Conservation (phyloP, 345 rosid genomes). For the Arabis hirsuta region DNA sequence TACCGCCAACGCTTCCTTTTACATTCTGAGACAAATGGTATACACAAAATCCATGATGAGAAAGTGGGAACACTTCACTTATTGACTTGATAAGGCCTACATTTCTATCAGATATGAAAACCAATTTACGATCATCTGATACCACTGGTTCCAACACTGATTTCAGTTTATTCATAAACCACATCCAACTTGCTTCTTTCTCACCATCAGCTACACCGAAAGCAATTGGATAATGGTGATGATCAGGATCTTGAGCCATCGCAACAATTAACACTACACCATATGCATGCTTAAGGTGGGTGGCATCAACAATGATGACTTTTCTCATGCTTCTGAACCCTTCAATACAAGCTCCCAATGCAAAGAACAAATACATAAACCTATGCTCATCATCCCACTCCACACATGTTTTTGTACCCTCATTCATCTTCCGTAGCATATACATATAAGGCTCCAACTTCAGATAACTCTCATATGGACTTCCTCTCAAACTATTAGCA, state of each 20-base stretch:
- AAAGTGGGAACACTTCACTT: not conserved
- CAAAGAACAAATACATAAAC: not conserved
- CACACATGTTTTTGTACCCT: no score
- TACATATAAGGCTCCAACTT: no score
- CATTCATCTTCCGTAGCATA: no score
- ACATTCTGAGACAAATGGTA: not conserved
- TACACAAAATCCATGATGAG: not conserved
- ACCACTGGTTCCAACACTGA: no score
- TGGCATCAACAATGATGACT: not conserved
- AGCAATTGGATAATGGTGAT: not conserved
- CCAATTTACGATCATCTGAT: no score
- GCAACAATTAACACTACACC: not conserved
- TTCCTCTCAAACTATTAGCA: no score
- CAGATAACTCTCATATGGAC: no score
- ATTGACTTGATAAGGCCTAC: not conserved
- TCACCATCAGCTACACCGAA: slow-evolving; percentile 6
- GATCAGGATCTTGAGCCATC: not conserved
- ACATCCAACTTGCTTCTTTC: no score
- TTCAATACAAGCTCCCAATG: not conserved
- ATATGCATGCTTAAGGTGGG: not conserved
- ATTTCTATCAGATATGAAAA: no score
- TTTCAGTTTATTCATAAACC: no score
- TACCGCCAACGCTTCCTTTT: no score
- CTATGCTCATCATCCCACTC: no score
- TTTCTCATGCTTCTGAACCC: not conserved